Percentiles rank a stretch among this genome's conserved stretches.
Evolutionary conservation across 2,329 filamentous ascomycete species (phyloP).

Genomic region (Scedosporium aurantiacum): DNA sequence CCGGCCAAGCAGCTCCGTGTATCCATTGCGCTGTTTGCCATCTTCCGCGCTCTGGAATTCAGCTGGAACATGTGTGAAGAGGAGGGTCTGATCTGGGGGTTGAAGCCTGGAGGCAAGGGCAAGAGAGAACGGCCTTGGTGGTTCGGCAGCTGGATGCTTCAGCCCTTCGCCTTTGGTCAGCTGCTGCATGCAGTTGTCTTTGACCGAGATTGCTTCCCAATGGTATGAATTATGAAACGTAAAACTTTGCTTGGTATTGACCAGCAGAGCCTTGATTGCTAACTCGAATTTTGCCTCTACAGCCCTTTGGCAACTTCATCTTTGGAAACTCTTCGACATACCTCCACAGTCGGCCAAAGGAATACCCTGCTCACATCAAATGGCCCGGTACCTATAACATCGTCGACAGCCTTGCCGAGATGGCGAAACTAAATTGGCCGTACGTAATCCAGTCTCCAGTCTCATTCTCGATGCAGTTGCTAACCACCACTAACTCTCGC

Average conservation of each 20-base stretch:
- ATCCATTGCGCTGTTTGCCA: conserved; percentile 69
- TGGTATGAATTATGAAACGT: conserved; percentile 30
- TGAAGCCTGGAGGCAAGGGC: conserved; percentile 30
- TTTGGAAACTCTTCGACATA: conserved; percentile 72
- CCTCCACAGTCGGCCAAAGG: conserved; percentile 58
- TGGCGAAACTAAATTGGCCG: conserved; percentile 78
- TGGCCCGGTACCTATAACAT: conserved; percentile 73
- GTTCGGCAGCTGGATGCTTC: conserved; percentile 76
- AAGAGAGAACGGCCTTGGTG: conserved; percentile 63
- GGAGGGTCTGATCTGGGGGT: conserved; percentile 56
- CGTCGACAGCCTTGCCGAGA: conserved; percentile 68
- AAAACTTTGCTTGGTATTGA: neutral
- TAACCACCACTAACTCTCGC: neutral
- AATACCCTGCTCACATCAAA: conserved; percentile 51
- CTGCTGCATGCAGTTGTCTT: conserved; percentile 67
- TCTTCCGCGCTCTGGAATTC: conserved; percentile 76
- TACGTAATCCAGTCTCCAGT: conserved; percentile 29
- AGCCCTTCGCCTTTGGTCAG: conserved; percentile 66
- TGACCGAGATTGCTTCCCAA: conserved; percentile 62
- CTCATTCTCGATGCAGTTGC: neutral
- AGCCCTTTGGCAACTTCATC: conserved; percentile 33
- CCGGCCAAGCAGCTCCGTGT: conserved; percentile 57
- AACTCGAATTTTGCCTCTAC: conserved; percentile 6
- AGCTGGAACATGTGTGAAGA: conserved; percentile 74
- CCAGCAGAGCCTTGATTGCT: too few species aligned